Conservation (phyloP, 352 stramenopile species). For the Globisporangium recalcitrans region DNA sequence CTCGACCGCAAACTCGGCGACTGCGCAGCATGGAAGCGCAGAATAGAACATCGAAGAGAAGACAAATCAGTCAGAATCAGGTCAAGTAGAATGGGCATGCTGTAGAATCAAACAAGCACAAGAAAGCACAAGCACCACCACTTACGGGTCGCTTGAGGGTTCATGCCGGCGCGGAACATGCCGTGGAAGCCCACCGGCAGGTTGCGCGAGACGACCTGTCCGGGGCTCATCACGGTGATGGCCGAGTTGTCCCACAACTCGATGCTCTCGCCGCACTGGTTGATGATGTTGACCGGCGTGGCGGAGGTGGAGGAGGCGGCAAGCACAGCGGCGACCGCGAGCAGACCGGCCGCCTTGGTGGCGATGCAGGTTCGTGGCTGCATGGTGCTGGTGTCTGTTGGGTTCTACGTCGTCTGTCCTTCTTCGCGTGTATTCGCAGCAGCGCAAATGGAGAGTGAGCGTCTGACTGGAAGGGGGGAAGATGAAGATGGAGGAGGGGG, state of each 20-base stretch:
- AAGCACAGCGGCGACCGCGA: not conserved
- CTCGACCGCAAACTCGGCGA: constrained; percentile 36
- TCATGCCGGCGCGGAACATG: constrained; percentile 18
- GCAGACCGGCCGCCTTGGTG: not conserved
- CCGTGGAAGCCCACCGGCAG: constrained; percentile 9
- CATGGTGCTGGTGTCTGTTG: not conserved
- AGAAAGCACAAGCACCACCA: no score
- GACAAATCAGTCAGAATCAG: not conserved
- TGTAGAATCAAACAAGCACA: constrained; percentile 1
- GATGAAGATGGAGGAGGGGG: not conserved
- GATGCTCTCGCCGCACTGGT: constrained; percentile 16
- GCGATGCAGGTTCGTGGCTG: not conserved
- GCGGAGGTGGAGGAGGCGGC: not conserved
- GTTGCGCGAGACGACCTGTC: constrained; percentile 5
- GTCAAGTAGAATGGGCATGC: not conserved
- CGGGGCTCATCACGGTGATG: constrained; percentile 5
- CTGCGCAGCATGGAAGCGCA: constrained; percentile 14
- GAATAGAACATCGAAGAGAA: constrained; percentile 1
- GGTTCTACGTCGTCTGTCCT: not conserved
- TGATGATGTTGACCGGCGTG: constrained; percentile 13
- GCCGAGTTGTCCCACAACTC: constrained; percentile 19
- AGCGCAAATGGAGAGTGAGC: constrained; percentile 3
- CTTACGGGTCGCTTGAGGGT: constrained; percentile 20
- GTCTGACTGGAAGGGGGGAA: constrained; percentile 1
- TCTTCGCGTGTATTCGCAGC: constrained; percentile 1